These are phyloP conservation scores for Boletus reticulatus DNA, from an alignment of 768 basidiomycete species.

Conservation along the genomic window DNA sequence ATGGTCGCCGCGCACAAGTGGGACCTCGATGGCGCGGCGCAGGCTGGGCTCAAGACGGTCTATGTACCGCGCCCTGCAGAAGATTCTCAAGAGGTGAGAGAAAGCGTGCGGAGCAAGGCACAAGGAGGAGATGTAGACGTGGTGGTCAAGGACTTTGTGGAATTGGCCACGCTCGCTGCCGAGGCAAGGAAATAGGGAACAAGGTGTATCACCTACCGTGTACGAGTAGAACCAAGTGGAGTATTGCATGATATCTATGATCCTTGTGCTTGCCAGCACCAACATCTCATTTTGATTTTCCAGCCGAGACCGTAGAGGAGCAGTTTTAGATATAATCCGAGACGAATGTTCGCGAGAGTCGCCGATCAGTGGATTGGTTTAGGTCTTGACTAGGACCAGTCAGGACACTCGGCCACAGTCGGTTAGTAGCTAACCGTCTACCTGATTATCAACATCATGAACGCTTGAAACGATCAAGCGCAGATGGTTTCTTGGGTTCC, in stretches of 20 bases:
- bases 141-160: constrained; percentile 49
- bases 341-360: background rate
- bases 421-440: too few species aligned
- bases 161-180: constrained; percentile 38
- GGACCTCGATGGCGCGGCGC: constrained; percentile 54
- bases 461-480: constrained; percentile 35
- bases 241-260: background rate
- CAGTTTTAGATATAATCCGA: background rate
- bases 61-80: constrained; percentile 55
- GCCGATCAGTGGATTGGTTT: too few species aligned
- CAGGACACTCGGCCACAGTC: too few species aligned
- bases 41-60: constrained; percentile 53
- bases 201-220: background rate
- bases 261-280: background rate
- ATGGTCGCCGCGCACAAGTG: constrained; percentile 66
- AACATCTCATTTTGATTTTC: too few species aligned
- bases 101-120: constrained; percentile 39
- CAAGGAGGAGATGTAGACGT: constrained; percentile 61
- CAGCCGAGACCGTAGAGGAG: background rate
- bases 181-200: constrained; percentile 9
- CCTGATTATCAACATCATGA: constrained; percentile 8
- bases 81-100: constrained; percentile 29
- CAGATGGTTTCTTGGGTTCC: constrained; percentile 31
- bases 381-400: too few species aligned
- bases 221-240: background rate